Evolutionary conservation across 2,329 filamentous ascomycete genomes (phyloP), one percentile per base, ranked within the genome.

Genomic region (Daldinia eschscholtzii): DNA sequence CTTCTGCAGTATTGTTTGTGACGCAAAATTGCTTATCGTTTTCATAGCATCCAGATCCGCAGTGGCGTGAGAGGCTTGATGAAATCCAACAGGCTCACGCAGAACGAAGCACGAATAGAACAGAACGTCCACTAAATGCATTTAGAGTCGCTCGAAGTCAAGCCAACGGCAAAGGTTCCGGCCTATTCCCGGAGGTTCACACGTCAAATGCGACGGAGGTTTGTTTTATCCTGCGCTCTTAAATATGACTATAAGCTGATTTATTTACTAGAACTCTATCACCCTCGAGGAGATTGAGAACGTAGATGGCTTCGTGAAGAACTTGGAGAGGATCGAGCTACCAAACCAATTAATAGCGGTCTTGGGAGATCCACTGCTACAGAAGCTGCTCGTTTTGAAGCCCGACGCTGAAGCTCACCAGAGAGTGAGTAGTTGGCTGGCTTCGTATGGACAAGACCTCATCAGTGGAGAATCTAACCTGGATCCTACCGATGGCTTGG

Each of bases 271-370:
- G 86, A 82, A 84, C 64, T 90, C 89, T 0, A 82, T 91, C 4
- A 92, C 88, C 3, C 80, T 97, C 4, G 93, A 97, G 76, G 93
- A 97, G 75, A 88, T 97, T 61, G 91, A 93, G 73, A 90, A 85
- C 68, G 89, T 89, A 12, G 83, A 88, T 26, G 85, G 88, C 57
- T 91, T 97, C 67, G 90, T 93, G 5, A 86, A 87, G 50, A 91
- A 88, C 64, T 80, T 97, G 7, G 93, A 97, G 73, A 92, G 86
- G 72, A 89, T 97, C 28, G 92, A 96, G 78, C 82, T 94, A 44
- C 93, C 93, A 0, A 94, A 92, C 70, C 93, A 97, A 79, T 84
- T 97, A 1, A 89, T 94, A 44, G 92, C 93, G 4, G 89, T 92
- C 3, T 82, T 97, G 13, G 88, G 87, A 1, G 92, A 97, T 75